Base-by-base conservation (phyloP, 805 yeast species). In the Metschnikowia hibisci region DNA sequence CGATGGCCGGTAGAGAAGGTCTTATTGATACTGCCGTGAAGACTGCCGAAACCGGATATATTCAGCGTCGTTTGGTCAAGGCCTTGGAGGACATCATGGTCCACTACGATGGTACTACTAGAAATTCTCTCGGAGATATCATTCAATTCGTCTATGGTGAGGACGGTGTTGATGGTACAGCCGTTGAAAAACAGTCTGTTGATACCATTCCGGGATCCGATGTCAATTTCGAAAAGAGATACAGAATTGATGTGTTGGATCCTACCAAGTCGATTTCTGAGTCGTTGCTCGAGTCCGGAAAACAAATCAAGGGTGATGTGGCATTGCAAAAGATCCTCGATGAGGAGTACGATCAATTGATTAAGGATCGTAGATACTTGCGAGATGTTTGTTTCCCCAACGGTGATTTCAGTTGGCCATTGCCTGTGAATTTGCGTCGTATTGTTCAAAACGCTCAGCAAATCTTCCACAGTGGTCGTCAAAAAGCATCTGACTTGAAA, bases 1-100 rank as follows among this genome's bases (percentile, higher is more conserved):
- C 99, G 49, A 93, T 93, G 71, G 90, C 98, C 2, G 99, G 99
- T 62, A 87, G 99, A 75, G 99, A 93, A 76, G 99, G 99, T 68
- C 75, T 93, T 63, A 98, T 93, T 46, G 99, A 93, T 75, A 93
- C 99, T 16, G 99, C 99, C 15, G 99, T 93, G 44, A 93, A 93
- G 66, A 93, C 99, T 27, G 99, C 99, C 3, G 99, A 93, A 70
- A 90, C 98, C 22, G 98, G 98, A 71, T 91, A 91, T 66, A 90
- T 91, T 61, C 98, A 91, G 71, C 91, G 98, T 76, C 91, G 98
- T 78, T 74, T 91, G 64, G 95, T 91, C 35, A 91, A 91, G 66
- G 98, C 98, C 23, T 72, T 90, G 67, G 98, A 90, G 63, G 98
- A 90, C 71, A 88, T 90, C 53, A 89, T 89, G 95, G 97, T 90